Evolutionary conservation across 2,329 filamentous ascomycete species (phyloP).

Genomic region (Colletotrichum sp.): DNA sequence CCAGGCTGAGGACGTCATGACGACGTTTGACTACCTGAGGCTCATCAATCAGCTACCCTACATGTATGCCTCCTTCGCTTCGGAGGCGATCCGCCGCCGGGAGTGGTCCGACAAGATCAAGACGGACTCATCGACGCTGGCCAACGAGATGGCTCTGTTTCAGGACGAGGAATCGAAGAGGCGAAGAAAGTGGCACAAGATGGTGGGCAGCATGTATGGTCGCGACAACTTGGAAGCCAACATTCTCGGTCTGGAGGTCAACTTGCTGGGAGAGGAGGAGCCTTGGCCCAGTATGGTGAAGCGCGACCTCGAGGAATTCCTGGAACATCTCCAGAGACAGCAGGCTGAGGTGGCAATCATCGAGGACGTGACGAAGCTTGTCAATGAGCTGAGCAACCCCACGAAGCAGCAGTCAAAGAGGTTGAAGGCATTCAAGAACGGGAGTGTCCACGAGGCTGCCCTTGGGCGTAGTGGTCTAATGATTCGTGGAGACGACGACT

Average conservation of each 20-base stretch:
- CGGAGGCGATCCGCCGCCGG: conserved; percentile 82
- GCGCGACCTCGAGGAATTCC: conserved; percentile 77
- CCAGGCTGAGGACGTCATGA: conserved; percentile 75
- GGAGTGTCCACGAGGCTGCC: conserved; percentile 89
- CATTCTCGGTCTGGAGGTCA: conserved; percentile 82
- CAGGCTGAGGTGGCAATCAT: conserved; percentile 70
- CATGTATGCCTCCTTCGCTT: conserved; percentile 87
- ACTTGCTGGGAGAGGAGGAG: conserved; percentile 78
- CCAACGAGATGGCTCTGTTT: conserved; percentile 90
- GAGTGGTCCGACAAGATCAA: conserved; percentile 95
- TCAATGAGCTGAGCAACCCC: conserved; percentile 80
- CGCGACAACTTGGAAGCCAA: conserved; percentile 70
- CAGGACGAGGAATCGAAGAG: conserved; percentile 92
- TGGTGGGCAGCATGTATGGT: conserved; percentile 76
- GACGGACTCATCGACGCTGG: conserved; percentile 82
- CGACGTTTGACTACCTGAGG: conserved; percentile 81
- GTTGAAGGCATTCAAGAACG: conserved; percentile 94
- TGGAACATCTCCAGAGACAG: conserved; percentile 68
- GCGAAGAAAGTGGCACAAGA: conserved; percentile 88
- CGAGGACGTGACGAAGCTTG: conserved; percentile 75
- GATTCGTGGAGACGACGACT: conserved; percentile 86
- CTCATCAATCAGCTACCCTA: conserved; percentile 84
- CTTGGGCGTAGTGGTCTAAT: conserved; percentile 87
- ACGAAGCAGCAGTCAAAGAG: conserved; percentile 87
- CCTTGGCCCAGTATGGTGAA: conserved; percentile 80